These are phyloP conservation scores for Penicillium macrosclerotiorum DNA, from an alignment of 495 filamentous ascomycete species.

Conservation along the genomic window DNA sequence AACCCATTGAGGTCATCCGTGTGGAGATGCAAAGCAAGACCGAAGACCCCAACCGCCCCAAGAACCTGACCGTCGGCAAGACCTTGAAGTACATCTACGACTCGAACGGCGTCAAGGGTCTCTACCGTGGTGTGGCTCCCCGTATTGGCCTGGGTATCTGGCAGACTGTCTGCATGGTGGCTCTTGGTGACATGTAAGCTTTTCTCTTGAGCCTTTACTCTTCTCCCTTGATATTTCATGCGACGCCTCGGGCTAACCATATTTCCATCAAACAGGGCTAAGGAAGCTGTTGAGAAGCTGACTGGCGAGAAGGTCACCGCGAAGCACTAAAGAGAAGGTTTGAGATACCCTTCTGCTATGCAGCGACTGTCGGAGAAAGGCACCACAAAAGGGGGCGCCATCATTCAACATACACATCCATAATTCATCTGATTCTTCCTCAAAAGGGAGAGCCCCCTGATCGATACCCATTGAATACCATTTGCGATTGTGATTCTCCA, in stretches of 20 bases:
- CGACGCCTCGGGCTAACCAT: constrained; percentile 37
- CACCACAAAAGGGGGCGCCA: constrained; percentile 2
- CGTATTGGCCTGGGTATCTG: constrained; percentile 93
- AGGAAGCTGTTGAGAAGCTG: constrained; percentile 94
- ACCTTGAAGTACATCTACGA: constrained; percentile 91
- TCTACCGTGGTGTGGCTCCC: constrained; percentile 94
- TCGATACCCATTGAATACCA: constrained; percentile 29
- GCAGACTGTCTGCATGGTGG: constrained; percentile 99
- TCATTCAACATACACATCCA: constrained; percentile 12
- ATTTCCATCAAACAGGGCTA: constrained; percentile 66
- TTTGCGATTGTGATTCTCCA: constrained; percentile 11
- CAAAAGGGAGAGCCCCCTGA: too few relatives aligned
- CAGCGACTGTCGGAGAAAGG: constrained; percentile 15
- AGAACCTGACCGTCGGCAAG: constrained; percentile 96
- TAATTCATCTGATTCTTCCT: too few relatives aligned
- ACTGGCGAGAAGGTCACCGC: constrained; percentile 93
- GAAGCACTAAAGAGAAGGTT: constrained; percentile 83
- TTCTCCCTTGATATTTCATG: constrained; percentile 15
- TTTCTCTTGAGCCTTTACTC: neutral
- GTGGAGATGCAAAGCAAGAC: constrained; percentile 99
- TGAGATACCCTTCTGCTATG: constrained; percentile 49
- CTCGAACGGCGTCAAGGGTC: constrained; percentile 81
- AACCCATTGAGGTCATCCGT: constrained; percentile 98
- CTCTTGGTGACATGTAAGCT: constrained; percentile 95
- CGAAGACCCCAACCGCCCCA: constrained; percentile 92